Percentiles rank a stretch among this genome's conserved stretches.
These are phyloP conservation scores for Rhododendron henanense DNA, from an alignment of 148 eudicot genomes.

Conservation along the genomic window DNA sequence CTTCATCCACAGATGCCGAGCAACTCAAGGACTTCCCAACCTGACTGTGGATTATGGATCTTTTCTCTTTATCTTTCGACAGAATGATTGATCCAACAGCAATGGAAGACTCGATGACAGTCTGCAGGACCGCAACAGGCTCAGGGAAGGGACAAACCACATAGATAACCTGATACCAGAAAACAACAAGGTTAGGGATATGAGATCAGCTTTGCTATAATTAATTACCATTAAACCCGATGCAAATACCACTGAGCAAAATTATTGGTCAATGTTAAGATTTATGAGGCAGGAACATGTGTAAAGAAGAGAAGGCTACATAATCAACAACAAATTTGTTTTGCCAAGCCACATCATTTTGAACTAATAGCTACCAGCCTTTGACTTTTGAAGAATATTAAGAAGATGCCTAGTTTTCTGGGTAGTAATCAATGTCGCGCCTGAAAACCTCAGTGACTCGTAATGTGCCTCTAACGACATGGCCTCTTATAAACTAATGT, in stretches of 20 bases:
- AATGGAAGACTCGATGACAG: constrained; percentile 74
- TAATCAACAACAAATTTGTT: neutral
- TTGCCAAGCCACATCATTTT: neutral
- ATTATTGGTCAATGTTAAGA: neutral
- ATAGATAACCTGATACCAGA: constrained; percentile 73
- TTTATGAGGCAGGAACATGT: neutral
- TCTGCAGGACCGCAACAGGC: constrained; percentile 75
- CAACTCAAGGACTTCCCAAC: constrained; percentile 84
- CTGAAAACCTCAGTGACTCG: neutral
- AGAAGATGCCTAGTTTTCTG: neutral
- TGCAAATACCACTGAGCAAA: neutral
- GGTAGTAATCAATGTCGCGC: neutral
- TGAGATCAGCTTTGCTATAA: neutral
- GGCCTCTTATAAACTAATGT: constrained; percentile 1
- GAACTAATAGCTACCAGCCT: neutral
- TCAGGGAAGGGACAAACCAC: constrained; percentile 99
- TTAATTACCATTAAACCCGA: neutral
- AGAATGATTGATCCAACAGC: constrained; percentile 65
- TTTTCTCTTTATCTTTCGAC: constrained; percentile 80
- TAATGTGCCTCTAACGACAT: neutral
- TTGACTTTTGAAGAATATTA: neutral
- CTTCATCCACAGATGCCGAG: constrained; percentile 82
- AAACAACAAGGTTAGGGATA: constrained; percentile 8
- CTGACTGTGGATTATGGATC: constrained; percentile 65
- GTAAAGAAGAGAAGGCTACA: neutral